Evolutionary conservation across 768 basidiomycete species (phyloP), one percentile per base, ranked within the genome.

Genomic region (Candolleomyces eurysporus): DNA sequence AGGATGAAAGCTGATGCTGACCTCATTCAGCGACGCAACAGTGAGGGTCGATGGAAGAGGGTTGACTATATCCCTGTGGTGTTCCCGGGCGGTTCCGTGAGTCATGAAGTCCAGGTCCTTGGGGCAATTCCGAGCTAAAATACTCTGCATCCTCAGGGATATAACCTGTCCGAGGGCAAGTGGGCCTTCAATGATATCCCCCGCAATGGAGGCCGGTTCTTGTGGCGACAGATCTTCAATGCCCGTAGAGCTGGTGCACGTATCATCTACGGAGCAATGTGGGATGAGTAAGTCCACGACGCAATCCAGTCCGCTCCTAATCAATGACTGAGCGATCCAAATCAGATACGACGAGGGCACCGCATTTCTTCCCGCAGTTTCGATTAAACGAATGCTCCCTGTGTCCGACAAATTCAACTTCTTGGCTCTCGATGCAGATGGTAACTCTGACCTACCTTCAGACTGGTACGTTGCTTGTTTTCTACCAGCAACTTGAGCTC

Each of bases 31-130:
- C 73, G 73, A 58, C 76, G 82, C 21, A 81, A 78, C 63, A 78
- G 82, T 46, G 74, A 77, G 57, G 75, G 73, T 5, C 52, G 52
- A 54, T 57, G 68, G 58, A 79, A 79, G 66, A 87, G 82, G 68
- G 78, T 92, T 21, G 89, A 91, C 70, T 94, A 92, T 69, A 82
- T 93, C n/a, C 92, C 92, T 2, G 90, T 92, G 9, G 84, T 93
- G 5, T 81, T 89, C 59, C 92, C 92, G 48, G 92, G 92, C 9
- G 88, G 89, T 55, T 92, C 91, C 62, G 92, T 92, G 62, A 66
- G 90, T 82, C 6, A 36, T 21, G 57, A 62, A 36, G 61, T 48
- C 56, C n/a, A 36, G 36, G 6, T 36, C 36, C 11, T 11, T 36
- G 36, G 36, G 36, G 36, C 36, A 6, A 36, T 36, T 8, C 36